phyloP scores from a whole-genome alignment of 2,329 filamentous ascomycete species.

The Peltaster fructicola region DNA sequence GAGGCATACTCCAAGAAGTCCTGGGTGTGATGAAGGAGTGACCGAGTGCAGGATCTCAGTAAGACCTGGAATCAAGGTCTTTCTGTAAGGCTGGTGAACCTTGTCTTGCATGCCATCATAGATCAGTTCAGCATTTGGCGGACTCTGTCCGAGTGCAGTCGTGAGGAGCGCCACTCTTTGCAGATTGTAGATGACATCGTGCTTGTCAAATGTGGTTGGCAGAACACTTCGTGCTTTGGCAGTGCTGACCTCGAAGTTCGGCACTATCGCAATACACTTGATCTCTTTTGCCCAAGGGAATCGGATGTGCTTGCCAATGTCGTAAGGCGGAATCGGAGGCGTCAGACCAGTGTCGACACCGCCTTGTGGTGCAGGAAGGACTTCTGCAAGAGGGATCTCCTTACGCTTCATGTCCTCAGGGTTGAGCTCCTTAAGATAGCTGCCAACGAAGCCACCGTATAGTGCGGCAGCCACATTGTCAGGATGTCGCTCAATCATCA shows the following conservation, averaged over 20 bases:
- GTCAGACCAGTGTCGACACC: slow-evolving; percentile 75
- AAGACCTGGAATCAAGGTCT: slow-evolving; percentile 77
- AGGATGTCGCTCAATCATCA: slow-evolving; percentile 90
- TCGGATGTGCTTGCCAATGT: slow-evolving; percentile 92
- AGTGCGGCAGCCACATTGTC: slow-evolving; percentile 91
- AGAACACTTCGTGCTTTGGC: slow-evolving; percentile 76
- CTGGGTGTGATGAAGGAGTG: slow-evolving; percentile 70
- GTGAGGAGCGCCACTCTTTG: slow-evolving; percentile 85
- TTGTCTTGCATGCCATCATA: slow-evolving; percentile 98
- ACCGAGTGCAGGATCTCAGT: slow-evolving; percentile 82
- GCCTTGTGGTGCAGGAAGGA: slow-evolving; percentile 75
- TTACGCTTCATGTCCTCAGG: slow-evolving; percentile 77
- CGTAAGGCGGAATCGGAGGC: slow-evolving; percentile 74
- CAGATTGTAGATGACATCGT: slow-evolving; percentile 88
- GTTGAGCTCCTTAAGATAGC: slow-evolving; percentile 81
- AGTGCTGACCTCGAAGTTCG: slow-evolving; percentile 89
- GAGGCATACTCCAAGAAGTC: slow-evolving; percentile 82
- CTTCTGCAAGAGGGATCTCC: slow-evolving; percentile 88
- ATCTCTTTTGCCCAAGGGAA: slow-evolving; percentile 89
- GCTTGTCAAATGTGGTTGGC: slow-evolving; percentile 58
- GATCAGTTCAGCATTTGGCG: slow-evolving; percentile 83
- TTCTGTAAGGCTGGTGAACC: slow-evolving; percentile 90
- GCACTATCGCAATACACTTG: slow-evolving; percentile 92
- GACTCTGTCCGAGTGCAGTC: slow-evolving; percentile 72
- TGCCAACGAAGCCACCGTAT: slow-evolving; percentile 92